Evolutionary conservation across 2,329 filamentous ascomycete genomes (phyloP).

Genomic region (Penicillium verrucosum): DNA sequence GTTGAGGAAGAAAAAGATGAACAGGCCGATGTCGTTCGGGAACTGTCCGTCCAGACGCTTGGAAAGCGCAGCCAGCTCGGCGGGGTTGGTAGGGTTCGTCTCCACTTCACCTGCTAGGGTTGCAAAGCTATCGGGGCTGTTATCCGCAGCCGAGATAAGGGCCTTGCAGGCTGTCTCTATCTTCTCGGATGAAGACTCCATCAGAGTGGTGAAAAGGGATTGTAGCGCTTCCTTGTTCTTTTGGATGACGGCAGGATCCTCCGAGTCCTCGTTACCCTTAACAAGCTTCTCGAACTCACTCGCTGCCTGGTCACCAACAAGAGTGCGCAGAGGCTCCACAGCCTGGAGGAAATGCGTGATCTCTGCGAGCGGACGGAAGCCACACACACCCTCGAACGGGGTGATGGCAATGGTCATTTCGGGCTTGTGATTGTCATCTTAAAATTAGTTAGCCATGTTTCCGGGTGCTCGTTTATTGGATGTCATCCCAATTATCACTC

Average conservation of each 20-base stretch:
- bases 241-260: constrained; percentile 44
- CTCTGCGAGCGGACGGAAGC: constrained; percentile 83
- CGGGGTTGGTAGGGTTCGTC: constrained; percentile 39
- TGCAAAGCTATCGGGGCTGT: constrained; percentile 70
- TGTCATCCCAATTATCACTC: constrained; percentile 6
- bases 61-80: constrained; percentile 73
- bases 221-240: constrained; percentile 77
- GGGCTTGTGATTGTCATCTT: constrained; percentile 97
- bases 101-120: constrained; percentile 41
- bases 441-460: constrained; percentile 4
- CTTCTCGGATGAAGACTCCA: constrained; percentile 69
- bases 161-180: constrained; percentile 64
- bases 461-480: not conserved
- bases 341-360: constrained; percentile 78
- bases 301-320: constrained; percentile 56
- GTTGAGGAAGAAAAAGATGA: constrained; percentile 96
- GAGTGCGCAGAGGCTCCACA: constrained; percentile 60
- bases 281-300: constrained; percentile 57
- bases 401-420: constrained; percentile 99
- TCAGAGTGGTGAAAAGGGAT: constrained; percentile 71
- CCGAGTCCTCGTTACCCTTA: constrained; percentile 55
- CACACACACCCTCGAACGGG: constrained; percentile 91
- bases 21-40: constrained; percentile 84
- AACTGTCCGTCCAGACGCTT: constrained; percentile 77
- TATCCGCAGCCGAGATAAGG: constrained; percentile 68